These are phyloP conservation scores for Neonectria magnoliae DNA, from an alignment of 2,329 filamentous ascomycete genomes.

Conservation along the genomic window DNA sequence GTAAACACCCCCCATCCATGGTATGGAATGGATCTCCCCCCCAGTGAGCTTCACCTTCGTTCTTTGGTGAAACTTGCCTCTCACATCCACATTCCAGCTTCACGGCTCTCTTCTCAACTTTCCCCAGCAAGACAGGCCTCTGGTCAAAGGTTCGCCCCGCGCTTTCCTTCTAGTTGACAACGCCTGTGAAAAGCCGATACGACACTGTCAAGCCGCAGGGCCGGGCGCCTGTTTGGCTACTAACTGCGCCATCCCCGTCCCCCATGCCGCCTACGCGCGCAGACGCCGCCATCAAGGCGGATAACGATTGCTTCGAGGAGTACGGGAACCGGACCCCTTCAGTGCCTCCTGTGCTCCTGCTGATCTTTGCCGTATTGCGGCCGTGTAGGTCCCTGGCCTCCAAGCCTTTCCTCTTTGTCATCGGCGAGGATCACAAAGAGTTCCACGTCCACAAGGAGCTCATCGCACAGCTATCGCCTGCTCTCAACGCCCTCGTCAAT, in stretches of 20 bases:
- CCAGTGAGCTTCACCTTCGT: neutral
- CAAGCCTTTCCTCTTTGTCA: slow-evolving; percentile 39
- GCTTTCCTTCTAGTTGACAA: neutral
- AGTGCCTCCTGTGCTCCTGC: neutral
- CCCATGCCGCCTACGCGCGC: slow-evolving; percentile 23
- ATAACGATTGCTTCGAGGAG: slow-evolving; percentile 30
- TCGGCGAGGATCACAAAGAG: slow-evolving; percentile 36
- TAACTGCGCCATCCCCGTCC: slow-evolving; percentile 2
- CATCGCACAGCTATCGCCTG: slow-evolving; percentile 34
- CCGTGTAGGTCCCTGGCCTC: slow-evolving; percentile 36
- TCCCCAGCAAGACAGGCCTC: neutral
- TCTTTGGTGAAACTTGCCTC: neutral
- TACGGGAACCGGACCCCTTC: slow-evolving; percentile 17
- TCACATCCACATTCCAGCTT: neutral
- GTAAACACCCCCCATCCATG: no score
- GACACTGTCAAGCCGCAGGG: neutral
- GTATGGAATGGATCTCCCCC: neutral
- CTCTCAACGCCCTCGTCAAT: slow-evolving; percentile 38
- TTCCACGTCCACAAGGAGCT: slow-evolving; percentile 40
- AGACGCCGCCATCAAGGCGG: slow-evolving; percentile 5
- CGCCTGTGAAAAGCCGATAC: neutral
- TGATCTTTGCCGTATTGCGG: neutral
- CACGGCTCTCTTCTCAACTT: neutral
- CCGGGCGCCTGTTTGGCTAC: neutral
- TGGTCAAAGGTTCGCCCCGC: no score